These are phyloP conservation scores for Komagataella kurtzmanii DNA, from an alignment of 805 yeast species.

Conservation along the genomic window DNA sequence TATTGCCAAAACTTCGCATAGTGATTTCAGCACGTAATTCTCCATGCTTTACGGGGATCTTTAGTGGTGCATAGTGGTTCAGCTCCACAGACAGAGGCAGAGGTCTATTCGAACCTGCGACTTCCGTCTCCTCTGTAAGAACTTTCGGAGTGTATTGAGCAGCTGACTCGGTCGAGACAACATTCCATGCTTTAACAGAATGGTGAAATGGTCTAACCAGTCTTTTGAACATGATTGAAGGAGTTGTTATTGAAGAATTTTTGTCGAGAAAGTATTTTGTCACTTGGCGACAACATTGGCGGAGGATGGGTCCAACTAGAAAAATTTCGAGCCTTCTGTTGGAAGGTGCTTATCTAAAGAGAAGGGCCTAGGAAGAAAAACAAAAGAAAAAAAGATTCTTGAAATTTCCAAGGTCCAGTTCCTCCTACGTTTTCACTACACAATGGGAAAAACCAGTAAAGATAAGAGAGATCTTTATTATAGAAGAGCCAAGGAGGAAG, in stretches of 20 bases:
- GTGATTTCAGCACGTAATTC: constrained; percentile 68
- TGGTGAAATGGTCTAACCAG: not conserved
- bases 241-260: not conserved
- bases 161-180: not conserved
- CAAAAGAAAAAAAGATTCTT: not conserved
- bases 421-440: not conserved
- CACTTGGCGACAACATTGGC: not conserved
- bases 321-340: not conserved
- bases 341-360: not conserved
- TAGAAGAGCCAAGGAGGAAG: constrained; percentile 93
- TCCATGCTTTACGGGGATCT: constrained; percentile 53
- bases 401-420: not conserved
- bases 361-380: not conserved
- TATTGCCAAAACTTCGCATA: constrained; percentile 58
- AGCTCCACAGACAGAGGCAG: constrained; percentile 79
- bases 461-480: constrained; percentile 90
- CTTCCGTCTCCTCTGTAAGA: constrained; percentile 18
- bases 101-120: constrained; percentile 32
- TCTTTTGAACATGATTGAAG: not conserved
- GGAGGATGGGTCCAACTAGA: not conserved
- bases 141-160: constrained; percentile 16
- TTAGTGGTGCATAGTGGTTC: constrained; percentile 69
- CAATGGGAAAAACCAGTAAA: constrained; percentile 89
- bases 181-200: not conserved
- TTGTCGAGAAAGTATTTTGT: not conserved